These are phyloP conservation scores for Chaetomium cochliodes DNA, from an alignment of 495 filamentous ascomycete genomes.

Conservation along the genomic window DNA sequence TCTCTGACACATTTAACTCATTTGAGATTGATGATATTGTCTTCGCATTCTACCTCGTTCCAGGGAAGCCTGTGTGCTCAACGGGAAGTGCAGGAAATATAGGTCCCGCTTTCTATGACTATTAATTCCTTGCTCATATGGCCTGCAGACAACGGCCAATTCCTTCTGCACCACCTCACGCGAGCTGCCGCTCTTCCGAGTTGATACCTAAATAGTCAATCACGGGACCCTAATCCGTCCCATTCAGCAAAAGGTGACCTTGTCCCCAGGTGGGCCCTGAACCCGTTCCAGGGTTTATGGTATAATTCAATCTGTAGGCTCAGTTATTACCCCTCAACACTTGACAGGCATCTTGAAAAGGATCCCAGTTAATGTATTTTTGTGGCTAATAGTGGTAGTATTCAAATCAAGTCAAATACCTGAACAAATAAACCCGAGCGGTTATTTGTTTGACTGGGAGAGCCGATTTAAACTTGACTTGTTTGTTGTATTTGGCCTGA, in stretches of 20 bases:
- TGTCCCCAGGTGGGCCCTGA: background rate
- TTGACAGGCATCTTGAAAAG: too few relatives aligned
- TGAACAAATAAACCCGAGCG: too few relatives aligned
- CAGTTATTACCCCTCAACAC: slow-evolving; percentile 1
- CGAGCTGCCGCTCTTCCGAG: background rate
- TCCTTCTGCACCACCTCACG: background rate
- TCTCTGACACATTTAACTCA: slow-evolving; percentile 15
- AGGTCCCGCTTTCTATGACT: too few relatives aligned
- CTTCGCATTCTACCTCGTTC: background rate
- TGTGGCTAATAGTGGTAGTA: too few relatives aligned
- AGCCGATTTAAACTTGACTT: too few relatives aligned
- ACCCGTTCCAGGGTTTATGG: background rate
- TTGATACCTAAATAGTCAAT: background rate
- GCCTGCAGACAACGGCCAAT: background rate
- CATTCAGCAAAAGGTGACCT: background rate
- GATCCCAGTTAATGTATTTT: too few relatives aligned
- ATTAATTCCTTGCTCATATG: too few relatives aligned
- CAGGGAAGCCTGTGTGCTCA: too few relatives aligned
- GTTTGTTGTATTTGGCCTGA: too few relatives aligned
- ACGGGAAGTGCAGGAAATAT: too few relatives aligned
- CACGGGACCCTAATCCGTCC: background rate
- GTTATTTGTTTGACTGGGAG: too few relatives aligned
- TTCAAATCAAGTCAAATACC: too few relatives aligned
- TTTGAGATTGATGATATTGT: slow-evolving; percentile 24
- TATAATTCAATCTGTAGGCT: background rate